Evolutionary conservation across 225 moss, liverwort and hornwort genomes (phyloP).

Genomic region (Marchantia polymorpha): DNA sequence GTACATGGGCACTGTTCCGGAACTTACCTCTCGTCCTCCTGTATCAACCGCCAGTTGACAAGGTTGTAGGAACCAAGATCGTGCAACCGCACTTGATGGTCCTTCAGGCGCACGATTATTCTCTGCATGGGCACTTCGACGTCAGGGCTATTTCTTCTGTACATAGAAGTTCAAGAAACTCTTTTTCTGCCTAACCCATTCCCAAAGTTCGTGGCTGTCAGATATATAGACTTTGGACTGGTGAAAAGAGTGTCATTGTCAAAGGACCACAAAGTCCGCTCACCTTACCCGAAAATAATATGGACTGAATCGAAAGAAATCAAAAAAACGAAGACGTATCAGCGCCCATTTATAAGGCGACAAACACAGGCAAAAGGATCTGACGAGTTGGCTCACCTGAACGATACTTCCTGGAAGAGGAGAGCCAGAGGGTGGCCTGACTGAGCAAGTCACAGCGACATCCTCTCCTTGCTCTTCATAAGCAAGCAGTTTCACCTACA

Average conservation of each 20-base stretch:
- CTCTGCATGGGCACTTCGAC: conserved; percentile 35
- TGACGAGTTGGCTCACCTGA: conserved; percentile 22
- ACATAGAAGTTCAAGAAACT: neutral
- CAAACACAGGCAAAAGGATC: neutral
- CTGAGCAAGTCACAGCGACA: conserved; percentile 42
- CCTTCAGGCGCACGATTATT: conserved; percentile 54
- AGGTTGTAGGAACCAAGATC: conserved; percentile 65
- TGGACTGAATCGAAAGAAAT: too few relatives aligned
- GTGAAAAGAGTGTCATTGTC: too few relatives aligned
- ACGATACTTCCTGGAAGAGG: conserved; percentile 34
- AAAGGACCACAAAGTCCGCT: too few relatives aligned
- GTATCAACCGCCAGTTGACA: conserved; percentile 64
- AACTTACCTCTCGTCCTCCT: conserved; percentile 30
- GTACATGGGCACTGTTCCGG: neutral
- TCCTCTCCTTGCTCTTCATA: conserved; percentile 33
- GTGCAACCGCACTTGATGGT: conserved; percentile 53
- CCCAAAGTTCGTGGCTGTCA: neutral
- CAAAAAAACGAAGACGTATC: too few relatives aligned
- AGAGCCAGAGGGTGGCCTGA: conserved; percentile 33
- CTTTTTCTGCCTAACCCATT: neutral
- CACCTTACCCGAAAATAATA: too few relatives aligned
- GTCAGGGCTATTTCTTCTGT: neutral
- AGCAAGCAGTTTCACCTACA: conserved; percentile 30
- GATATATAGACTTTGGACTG: too few relatives aligned
- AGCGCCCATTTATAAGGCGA: too few relatives aligned